A percentile compares a stretch with the other conserved stretches of the same genome.
Conservation (phyloP, 2,329 filamentous ascomycete genomes). For the Leptoxyphium fumago region DNA sequence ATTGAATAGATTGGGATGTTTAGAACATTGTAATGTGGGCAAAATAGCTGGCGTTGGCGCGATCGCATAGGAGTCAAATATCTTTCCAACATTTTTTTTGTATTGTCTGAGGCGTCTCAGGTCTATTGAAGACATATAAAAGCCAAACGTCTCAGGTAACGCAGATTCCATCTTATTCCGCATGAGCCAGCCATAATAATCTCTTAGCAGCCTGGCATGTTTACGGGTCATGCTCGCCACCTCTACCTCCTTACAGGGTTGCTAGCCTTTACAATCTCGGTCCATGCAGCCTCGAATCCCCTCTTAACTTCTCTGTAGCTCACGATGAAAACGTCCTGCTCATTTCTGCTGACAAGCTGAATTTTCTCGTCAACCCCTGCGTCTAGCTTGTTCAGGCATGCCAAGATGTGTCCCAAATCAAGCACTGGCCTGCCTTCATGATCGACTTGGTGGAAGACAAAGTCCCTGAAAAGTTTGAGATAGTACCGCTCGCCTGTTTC, state of each 20-base stretch:
- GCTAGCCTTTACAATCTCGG: slow-evolving; percentile 36
- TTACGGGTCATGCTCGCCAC: not conserved
- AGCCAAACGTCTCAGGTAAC: no score
- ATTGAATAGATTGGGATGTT: no score
- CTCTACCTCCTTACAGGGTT: slow-evolving; percentile 4
- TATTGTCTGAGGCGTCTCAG: no score
- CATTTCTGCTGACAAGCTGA: slow-evolving; percentile 73
- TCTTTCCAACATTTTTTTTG: no score
- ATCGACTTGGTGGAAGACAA: slow-evolving; percentile 93
- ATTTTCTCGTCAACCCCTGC: slow-evolving; percentile 78
- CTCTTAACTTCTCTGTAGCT: slow-evolving; percentile 79
- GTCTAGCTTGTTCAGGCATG: slow-evolving; percentile 82
- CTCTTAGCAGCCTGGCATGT: no score
- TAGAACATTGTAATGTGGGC: no score
- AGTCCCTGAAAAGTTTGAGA: slow-evolving; percentile 89
- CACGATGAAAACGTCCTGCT: slow-evolving; percentile 76
- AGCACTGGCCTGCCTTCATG: slow-evolving; percentile 67
- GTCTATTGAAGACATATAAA: no score
- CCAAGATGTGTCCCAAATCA: slow-evolving; percentile 76
- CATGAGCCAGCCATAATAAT: no score
- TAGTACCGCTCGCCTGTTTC: slow-evolving; percentile 87
- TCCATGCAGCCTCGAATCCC: slow-evolving; percentile 45
- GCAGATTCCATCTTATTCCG: no score
- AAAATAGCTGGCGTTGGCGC: no score
- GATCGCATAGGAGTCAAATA: no score